Base-by-base conservation (phyloP, 2,329 filamentous ascomycete species). In the Escovopsis weberi region DNA sequence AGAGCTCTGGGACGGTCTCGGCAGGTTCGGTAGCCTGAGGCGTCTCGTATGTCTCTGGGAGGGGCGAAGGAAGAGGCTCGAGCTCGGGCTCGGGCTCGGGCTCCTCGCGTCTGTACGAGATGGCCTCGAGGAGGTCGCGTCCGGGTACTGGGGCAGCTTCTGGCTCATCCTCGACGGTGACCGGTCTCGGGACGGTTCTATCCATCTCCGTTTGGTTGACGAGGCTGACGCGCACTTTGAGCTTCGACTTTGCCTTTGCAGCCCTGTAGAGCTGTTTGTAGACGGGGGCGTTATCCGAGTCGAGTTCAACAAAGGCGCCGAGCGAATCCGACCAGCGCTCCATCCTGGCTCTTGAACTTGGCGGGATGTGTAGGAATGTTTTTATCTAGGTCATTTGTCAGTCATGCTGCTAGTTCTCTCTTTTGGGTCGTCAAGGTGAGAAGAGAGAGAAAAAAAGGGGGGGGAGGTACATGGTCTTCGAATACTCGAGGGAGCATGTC, bases 201-300 rank as follows among this genome's bases (percentile, higher is more conserved):
- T 56, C 49, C 12, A 59, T 50, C 46, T 55, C 48, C 12, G 59
- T 50, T 46, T 55, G 49, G 35, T 60, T 52, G 41, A 64, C 58
- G 32, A 72, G 55, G 12, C 75, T 80, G 33, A 84, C 81, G 51
- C 79, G 85, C 46, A 98, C 75, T 63, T 91, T 88, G 53, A 98
- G 80, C 79, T 96, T 98, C 51, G 88, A 79, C 73, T 98, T 98
- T 33, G 91, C 91, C 70, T 95, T 98, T 50, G 91, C 91, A 51
- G 91, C 91, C 55, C 91, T 82, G 60, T 91, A 89, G 36, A 98
- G 80, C 60, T 95, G 91, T 70, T 95, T 96, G 72, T 94, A 98
- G 55, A 94, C 85, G 38, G 84, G 72, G 8, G 75, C 65, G 57
- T 94, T 93, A 58, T 71, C 70, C 48, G 78, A 69, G 60, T 94